Conservation (phyloP, 306 rosid genomes). For the Acacia melanoxylon region DNA sequence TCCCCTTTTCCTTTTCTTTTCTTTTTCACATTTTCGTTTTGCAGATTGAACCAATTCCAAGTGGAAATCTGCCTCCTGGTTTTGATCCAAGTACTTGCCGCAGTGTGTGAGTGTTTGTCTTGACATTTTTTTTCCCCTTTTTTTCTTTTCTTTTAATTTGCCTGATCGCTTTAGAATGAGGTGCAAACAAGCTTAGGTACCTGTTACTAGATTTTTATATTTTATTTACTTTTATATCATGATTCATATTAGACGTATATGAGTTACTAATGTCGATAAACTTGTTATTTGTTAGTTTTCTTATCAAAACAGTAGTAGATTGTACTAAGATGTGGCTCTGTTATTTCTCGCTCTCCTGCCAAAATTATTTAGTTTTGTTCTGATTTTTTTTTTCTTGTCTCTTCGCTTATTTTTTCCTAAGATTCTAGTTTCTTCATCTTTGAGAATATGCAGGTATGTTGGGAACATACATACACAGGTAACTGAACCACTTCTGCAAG, state of each 20-base stretch:
- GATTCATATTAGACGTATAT: neutral
- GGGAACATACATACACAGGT: slow-evolving; percentile 96
- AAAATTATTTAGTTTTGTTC: slow-evolving; percentile 32
- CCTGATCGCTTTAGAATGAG: slow-evolving; percentile 30
- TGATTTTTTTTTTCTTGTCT: slow-evolving; percentile 39
- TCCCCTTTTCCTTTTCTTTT: slow-evolving; percentile 33
- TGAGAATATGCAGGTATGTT: slow-evolving; percentile 82
- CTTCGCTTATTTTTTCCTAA: slow-evolving; percentile 44
- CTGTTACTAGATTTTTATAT: neutral
- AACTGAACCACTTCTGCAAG: slow-evolving; percentile 97
- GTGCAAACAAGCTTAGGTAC: slow-evolving; percentile 27
- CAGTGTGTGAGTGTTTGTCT: slow-evolving; percentile 98
- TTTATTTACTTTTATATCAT: neutral
- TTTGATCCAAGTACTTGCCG: slow-evolving; percentile 99
- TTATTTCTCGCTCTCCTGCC: slow-evolving; percentile 17
- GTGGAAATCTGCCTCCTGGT: slow-evolving; percentile 99
- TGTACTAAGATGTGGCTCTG: slow-evolving; percentile 12
- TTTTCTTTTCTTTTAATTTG: slow-evolving; percentile 7
- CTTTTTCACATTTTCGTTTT: slow-evolving; percentile 59
- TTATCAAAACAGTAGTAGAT: neutral
- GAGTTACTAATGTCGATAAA: slow-evolving; percentile 1
- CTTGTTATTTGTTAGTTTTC: neutral
- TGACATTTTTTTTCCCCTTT: slow-evolving; percentile 39
- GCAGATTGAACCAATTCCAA: slow-evolving; percentile 99
- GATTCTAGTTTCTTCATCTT: slow-evolving; percentile 48